Evolutionary conservation across 306 rosid genomes (phyloP).

Genomic region (Prunus davidiana): DNA sequence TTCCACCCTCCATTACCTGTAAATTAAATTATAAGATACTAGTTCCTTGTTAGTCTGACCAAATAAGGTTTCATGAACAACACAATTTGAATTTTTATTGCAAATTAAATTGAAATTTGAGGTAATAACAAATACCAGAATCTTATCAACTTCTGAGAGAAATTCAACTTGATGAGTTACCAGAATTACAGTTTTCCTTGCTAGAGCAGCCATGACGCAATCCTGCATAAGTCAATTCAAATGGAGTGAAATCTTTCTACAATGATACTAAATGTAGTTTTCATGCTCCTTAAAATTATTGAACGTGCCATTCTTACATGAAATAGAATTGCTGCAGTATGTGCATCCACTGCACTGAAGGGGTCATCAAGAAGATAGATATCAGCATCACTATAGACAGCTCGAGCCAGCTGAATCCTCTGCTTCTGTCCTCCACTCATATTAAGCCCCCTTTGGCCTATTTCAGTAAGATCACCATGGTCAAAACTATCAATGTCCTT

Average conservation of each 20-base stretch:
- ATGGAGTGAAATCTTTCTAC: slow-evolving; percentile 5
- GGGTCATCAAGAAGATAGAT: slow-evolving; percentile 78
- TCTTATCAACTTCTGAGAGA: slow-evolving; percentile 57
- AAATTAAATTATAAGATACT: background rate
- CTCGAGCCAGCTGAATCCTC: slow-evolving; percentile 80
- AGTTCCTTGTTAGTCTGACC: too few species aligned
- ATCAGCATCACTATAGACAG: slow-evolving; percentile 74
- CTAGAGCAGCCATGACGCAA: slow-evolving; percentile 62
- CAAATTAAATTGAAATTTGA: background rate
- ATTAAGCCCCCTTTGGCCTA: slow-evolving; percentile 85
- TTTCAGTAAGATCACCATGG: slow-evolving; percentile 83
- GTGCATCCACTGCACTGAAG: slow-evolving; percentile 88
- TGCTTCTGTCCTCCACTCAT: slow-evolving; percentile 95
- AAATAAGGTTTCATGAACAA: background rate
- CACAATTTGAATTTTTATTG: background rate
- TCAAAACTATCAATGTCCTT: slow-evolving; percentile 56
- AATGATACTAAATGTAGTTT: background rate
- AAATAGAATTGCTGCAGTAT: slow-evolving; percentile 64
- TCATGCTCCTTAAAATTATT: background rate
- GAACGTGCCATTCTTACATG: slow-evolving; percentile 36
- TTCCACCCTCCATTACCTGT: slow-evolving; percentile 68
- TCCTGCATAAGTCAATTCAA: slow-evolving; percentile 43
- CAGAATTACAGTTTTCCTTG: slow-evolving; percentile 61
- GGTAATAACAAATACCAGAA: slow-evolving; percentile 42
- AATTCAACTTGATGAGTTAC: slow-evolving; percentile 92